A percentile compares a stretch with the other conserved stretches of the same genome.
Conservation (phyloP, 305 asterid genomes). For the Coffea humblotiana region DNA sequence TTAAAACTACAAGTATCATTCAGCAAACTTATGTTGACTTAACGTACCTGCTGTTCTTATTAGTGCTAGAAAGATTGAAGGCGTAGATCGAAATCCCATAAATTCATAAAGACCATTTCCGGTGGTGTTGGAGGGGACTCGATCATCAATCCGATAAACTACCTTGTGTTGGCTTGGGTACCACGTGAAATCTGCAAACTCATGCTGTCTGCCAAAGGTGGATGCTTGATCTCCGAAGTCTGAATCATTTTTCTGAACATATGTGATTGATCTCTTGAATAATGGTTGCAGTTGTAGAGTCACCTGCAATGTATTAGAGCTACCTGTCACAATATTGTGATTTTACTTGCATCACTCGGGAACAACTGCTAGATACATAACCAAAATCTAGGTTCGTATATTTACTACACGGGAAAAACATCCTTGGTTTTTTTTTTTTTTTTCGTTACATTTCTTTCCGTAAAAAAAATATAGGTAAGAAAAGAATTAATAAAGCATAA, state of each 20-base stretch:
- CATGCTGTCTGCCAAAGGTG: conserved; percentile 48
- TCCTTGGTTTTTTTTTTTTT: too few relatives aligned
- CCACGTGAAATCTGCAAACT: conserved; percentile 68
- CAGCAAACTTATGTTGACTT: not conserved
- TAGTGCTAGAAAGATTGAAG: conserved; percentile 34
- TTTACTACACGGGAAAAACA: too few relatives aligned
- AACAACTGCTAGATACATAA: too few relatives aligned
- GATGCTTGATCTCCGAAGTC: conserved; percentile 42
- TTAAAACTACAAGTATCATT: not conserved
- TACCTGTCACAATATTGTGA: too few relatives aligned
- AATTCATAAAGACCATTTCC: conserved; percentile 47
- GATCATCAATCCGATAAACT: conserved; percentile 49
- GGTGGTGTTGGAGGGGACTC: conserved; percentile 38
- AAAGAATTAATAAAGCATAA: too few relatives aligned
- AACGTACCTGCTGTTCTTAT: conserved; percentile 42
- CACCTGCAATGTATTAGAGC: not conserved
- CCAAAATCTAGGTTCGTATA: too few relatives aligned
- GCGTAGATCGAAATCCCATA: conserved; percentile 50
- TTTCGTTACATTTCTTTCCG: too few relatives aligned
- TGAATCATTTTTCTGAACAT: conserved; percentile 33
- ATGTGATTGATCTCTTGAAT: conserved; percentile 51
- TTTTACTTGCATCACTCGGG: too few relatives aligned
- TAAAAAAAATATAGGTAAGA: too few relatives aligned
- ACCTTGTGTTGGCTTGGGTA: conserved; percentile 54
- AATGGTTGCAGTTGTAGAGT: conserved; percentile 43